phyloP scores from a whole-genome alignment of 106 monocot genomes.

The Apostasia shenzhenica region DNA sequence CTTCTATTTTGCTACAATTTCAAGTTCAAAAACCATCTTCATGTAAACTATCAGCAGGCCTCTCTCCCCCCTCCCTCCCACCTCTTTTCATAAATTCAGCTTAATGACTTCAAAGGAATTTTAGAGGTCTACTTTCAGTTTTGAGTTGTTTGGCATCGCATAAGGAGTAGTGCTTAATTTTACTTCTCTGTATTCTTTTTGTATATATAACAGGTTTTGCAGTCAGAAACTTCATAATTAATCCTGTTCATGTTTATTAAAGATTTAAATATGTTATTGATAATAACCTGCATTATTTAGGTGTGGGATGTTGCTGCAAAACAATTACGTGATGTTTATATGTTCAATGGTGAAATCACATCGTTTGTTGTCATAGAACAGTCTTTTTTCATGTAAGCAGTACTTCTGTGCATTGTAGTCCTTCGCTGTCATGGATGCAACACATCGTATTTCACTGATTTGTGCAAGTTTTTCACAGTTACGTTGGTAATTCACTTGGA shows the following conservation, averaged over 20 bases:
- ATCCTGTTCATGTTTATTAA: no score
- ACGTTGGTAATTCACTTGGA: conserved; percentile 4
- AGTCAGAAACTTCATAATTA: background rate
- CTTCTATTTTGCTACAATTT: background rate
- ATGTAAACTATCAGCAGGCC: background rate
- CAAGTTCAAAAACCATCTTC: background rate
- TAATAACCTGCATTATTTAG: conserved; percentile 11
- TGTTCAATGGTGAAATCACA: conserved; percentile 45
- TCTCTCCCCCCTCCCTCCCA: background rate
- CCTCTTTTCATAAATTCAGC: background rate
- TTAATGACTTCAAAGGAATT: background rate
- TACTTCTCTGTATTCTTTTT: no score
- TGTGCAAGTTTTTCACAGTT: background rate
- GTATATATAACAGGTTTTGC: background rate
- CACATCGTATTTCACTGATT: background rate
- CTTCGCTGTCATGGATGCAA: background rate
- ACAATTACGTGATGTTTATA: conserved; percentile 31
- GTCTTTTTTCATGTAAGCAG: conserved; percentile 44
- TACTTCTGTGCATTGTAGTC: background rate
- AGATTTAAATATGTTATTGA: no score
- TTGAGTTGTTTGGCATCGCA: background rate
- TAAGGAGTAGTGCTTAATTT: background rate
- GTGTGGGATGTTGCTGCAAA: conserved; percentile 58
- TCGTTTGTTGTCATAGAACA: conserved; percentile 51
- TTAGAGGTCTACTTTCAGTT: background rate